These are phyloP conservation scores for Lojkania enalia DNA, from an alignment of 2,329 filamentous ascomycete genomes.

Conservation along the genomic window DNA sequence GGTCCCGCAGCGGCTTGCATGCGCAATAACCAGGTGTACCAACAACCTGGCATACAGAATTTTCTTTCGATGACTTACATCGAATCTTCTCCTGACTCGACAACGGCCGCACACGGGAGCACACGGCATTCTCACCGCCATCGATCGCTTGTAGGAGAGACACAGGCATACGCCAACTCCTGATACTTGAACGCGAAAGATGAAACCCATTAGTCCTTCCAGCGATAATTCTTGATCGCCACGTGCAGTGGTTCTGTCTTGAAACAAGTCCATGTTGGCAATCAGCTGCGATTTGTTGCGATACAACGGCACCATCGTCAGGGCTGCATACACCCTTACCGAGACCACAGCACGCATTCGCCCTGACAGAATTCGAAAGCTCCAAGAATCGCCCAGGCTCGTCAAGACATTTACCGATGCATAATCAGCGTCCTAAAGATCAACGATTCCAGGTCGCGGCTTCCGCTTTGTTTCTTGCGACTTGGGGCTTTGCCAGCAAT, in stretches of 20 bases:
- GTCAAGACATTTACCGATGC: background rate
- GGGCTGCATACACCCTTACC: background rate
- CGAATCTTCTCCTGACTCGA: background rate
- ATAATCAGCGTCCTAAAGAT: no score
- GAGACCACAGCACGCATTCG: background rate
- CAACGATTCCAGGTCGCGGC: no score
- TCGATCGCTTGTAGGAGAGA: background rate
- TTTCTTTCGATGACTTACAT: background rate
- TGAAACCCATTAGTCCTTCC: constrained; percentile 1
- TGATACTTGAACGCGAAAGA: background rate
- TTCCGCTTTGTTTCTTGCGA: no score
- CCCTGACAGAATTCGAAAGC: background rate
- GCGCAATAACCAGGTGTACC: background rate
- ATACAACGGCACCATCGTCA: background rate
- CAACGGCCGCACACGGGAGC: background rate
- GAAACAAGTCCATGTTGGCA: constrained; percentile 4
- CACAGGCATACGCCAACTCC: background rate
- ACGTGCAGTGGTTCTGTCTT: constrained; percentile 4
- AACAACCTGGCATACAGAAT: background rate
- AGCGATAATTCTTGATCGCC: background rate
- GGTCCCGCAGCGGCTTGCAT: background rate
- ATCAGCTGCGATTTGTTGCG: background rate
- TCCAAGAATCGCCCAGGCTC: background rate
- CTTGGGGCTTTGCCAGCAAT: no score
- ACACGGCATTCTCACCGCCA: background rate